phyloP scores from a whole-genome alignment of 305 asterid genomes.

The Fraxinus velutina region DNA sequence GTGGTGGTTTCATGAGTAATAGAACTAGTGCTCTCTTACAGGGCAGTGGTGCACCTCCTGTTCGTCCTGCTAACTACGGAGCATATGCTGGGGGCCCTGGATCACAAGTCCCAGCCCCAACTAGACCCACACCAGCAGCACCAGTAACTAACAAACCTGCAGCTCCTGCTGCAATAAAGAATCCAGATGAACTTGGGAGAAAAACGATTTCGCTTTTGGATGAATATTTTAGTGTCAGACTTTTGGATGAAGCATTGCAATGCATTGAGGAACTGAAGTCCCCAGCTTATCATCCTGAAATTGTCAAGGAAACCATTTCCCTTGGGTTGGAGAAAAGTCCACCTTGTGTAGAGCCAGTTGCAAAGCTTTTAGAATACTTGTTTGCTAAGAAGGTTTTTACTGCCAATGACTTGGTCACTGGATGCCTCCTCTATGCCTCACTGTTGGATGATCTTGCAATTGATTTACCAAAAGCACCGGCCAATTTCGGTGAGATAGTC shows the following conservation, averaged over 20 bases:
- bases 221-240: conserved; percentile 58
- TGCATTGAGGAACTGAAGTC: conserved; percentile 68
- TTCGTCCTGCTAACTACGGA: conserved; percentile 21
- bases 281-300: conserved; percentile 61
- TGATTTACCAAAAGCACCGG: conserved; percentile 84
- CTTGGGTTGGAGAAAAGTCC: conserved; percentile 75
- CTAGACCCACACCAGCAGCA: conserved; percentile 5
- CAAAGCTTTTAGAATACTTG: conserved; percentile 54
- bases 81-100: conserved; percentile 17
- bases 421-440: conserved; percentile 50
- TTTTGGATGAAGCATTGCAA: conserved; percentile 64
- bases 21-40: conserved; percentile 47
- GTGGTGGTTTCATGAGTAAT: conserved; percentile 34
- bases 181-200: conserved; percentile 41
- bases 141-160: conserved; percentile 15
- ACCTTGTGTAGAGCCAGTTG: conserved; percentile 53
- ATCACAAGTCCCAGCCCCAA: conserved; percentile 14
- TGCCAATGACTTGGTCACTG: conserved; percentile 37
- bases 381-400: conserved; percentile 44
- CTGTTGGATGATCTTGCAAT: conserved; percentile 75
- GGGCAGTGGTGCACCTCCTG: conserved; percentile 35
- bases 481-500: conserved; percentile 67
- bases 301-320: conserved; percentile 60
- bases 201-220: conserved; percentile 43
- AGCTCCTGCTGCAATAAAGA: conserved; percentile 34